phyloP scores from a whole-genome alignment of 2,329 filamentous ascomycete species.

The Fusarium sterilihyphosum region DNA sequence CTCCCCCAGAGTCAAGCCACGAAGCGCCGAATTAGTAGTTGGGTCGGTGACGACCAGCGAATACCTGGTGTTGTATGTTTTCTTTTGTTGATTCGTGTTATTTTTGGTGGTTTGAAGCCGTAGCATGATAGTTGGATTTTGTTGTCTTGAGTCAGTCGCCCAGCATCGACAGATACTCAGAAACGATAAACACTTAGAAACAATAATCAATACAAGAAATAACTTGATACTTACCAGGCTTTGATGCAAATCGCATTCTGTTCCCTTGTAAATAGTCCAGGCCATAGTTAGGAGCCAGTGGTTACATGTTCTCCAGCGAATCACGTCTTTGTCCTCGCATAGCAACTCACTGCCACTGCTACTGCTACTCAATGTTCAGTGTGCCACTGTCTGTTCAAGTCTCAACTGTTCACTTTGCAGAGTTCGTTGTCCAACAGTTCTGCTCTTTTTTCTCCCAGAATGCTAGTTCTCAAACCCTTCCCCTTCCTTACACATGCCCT shows the following conservation, averaged over 20 bases:
- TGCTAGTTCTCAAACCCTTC: not conserved
- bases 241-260: not conserved
- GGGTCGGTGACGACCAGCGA: constrained; percentile 30
- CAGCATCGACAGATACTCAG: not conserved
- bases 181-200: not conserved
- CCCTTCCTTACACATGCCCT: not conserved
- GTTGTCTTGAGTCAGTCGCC: not conserved
- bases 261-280: not conserved
- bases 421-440: not conserved
- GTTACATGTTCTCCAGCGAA: not conserved
- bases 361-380: not conserved
- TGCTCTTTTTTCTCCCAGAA: not conserved
- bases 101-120: not conserved
- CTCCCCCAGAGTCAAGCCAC: constrained; percentile 27
- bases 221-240: not conserved
- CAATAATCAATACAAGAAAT: too few species aligned
- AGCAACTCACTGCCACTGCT: not conserved
- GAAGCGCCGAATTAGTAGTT: constrained; percentile 30
- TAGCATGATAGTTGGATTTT: not conserved
- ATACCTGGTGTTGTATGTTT: constrained; percentile 29
- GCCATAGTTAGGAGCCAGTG: not conserved
- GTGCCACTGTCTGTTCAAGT: not conserved
- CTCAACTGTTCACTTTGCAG: not conserved
- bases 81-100: not conserved
- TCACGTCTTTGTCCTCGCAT: not conserved